Conservation (phyloP, 208 protist species). For the Trypanosoma scelopori region DNA sequence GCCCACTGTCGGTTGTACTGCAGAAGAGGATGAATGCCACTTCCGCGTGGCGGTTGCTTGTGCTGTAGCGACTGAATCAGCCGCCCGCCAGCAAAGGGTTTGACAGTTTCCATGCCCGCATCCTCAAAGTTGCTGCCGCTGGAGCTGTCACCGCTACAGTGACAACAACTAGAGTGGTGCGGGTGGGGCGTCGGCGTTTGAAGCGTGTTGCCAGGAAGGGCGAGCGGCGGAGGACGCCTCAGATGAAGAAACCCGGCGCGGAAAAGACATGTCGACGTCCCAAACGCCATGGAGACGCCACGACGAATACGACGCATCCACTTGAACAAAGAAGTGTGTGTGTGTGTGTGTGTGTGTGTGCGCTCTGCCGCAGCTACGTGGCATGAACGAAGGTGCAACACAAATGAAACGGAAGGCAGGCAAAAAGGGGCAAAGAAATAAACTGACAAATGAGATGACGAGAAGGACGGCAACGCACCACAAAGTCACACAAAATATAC, state of each 20-base stretch:
- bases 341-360: background rate
- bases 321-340: constrained; percentile 2
- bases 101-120: constrained; percentile 21
- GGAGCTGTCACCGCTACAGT: constrained; percentile 11
- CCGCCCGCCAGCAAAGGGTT: constrained; percentile 37
- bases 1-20: constrained; percentile 91
- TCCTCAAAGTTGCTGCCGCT: constrained; percentile 7
- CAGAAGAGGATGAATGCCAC: constrained; percentile 78
- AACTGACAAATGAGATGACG: constrained; percentile 2
- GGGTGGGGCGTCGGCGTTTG: constrained; percentile 2
- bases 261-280: constrained; percentile 9
- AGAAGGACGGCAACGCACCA: background rate
- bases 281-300: background rate
- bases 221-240: background rate
- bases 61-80: constrained; percentile 64
- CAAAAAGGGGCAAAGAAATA: too few relatives aligned
- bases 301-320: background rate
- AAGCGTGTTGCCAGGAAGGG: background rate
- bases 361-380: too few relatives aligned
- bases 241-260: constrained; percentile 6
- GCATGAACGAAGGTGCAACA: background rate
- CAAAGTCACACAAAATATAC: too few relatives aligned
- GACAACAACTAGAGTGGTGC: constrained; percentile 5
- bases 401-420: background rate
- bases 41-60: constrained; percentile 58